These are phyloP conservation scores for Quillaja saponaria DNA, from an alignment of 306 rosid genomes.

Conservation along the genomic window DNA sequence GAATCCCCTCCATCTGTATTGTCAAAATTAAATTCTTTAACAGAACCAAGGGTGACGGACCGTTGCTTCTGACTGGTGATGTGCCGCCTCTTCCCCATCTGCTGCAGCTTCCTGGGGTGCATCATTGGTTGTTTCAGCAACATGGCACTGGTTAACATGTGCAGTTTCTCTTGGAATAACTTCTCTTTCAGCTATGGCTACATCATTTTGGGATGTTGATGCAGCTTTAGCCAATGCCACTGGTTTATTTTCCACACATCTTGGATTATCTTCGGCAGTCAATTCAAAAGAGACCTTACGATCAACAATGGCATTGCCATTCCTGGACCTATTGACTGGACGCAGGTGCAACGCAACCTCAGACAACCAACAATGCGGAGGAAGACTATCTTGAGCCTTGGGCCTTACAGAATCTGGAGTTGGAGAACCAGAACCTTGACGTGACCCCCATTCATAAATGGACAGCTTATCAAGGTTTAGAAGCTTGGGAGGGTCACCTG, in stretches of 20 bases:
- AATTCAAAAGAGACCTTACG: slow-evolving; percentile 52
- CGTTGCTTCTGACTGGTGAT: slow-evolving; percentile 49
- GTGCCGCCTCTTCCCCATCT: slow-evolving; percentile 38
- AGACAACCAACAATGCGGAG: slow-evolving; percentile 25
- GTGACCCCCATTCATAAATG: slow-evolving; percentile 45
- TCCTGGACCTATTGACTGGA: slow-evolving; percentile 24
- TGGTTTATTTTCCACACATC: slow-evolving; percentile 40
- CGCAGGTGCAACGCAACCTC: slow-evolving; percentile 22
- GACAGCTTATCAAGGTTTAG: slow-evolving; percentile 61
- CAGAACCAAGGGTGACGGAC: slow-evolving; percentile 59
- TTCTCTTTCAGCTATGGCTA: slow-evolving; percentile 11
- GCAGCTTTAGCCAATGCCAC: slow-evolving; percentile 39
- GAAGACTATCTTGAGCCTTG: slow-evolving; percentile 27
- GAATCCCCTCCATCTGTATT: slow-evolving; percentile 76
- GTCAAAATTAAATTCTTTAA: slow-evolving; percentile 84
- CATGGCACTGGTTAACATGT: slow-evolving; percentile 23
- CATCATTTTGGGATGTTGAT: slow-evolving; percentile 32
- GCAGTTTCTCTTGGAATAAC: background rate
- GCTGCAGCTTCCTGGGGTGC: slow-evolving; percentile 31
- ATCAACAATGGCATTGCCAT: slow-evolving; percentile 23
- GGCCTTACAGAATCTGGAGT: slow-evolving; percentile 41
- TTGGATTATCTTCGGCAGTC: slow-evolving; percentile 31
- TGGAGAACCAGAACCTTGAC: slow-evolving; percentile 44
- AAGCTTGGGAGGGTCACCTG: slow-evolving; percentile 64
- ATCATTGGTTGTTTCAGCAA: slow-evolving; percentile 43